Conservation (phyloP, 768 basidiomycete genomes). For the Kwoniella sp. region DNA sequence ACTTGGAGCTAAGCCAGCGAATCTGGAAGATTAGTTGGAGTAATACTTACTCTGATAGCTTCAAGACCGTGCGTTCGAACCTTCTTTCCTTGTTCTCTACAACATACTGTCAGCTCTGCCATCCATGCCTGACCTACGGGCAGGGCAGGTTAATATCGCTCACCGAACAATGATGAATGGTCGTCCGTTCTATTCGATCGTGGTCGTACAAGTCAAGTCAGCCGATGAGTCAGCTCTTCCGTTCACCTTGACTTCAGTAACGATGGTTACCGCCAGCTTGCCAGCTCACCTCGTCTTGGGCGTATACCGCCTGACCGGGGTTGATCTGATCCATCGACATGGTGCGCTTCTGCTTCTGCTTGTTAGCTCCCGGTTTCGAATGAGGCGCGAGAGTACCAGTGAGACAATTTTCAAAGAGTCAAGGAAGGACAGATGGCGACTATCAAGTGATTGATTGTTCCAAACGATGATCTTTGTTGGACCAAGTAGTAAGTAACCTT, state of each 20-base stretch:
- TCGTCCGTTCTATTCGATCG: conserved; percentile 89
- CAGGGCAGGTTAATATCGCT: conserved; percentile 8
- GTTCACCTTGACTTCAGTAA: background rate
- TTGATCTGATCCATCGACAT: conserved; percentile 54
- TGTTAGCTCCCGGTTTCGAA: too few relatives aligned
- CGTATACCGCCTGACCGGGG: conserved; percentile 57
- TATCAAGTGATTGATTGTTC: background rate
- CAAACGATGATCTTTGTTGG: background rate
- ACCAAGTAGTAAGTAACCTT: background rate
- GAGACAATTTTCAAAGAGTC: too few relatives aligned
- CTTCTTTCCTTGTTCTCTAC: conserved; percentile 83
- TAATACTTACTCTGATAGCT: conserved; percentile 88
- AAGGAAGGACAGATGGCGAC: background rate
- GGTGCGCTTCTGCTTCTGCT: background rate
- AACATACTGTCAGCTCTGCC: background rate
- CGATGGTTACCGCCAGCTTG: too few relatives aligned
- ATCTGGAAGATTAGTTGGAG: too few relatives aligned
- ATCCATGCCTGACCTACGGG: too few relatives aligned
- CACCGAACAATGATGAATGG: conserved; percentile 90
- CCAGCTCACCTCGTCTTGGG: conserved; percentile 56
- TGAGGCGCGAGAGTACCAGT: too few relatives aligned
- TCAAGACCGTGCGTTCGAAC: conserved; percentile 87
- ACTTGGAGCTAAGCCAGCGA: background rate
- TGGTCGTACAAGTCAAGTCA: background rate
- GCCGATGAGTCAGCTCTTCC: background rate